Evolutionary conservation across 495 filamentous ascomycete species (phyloP).

Genomic region (Tricharina praecox): DNA sequence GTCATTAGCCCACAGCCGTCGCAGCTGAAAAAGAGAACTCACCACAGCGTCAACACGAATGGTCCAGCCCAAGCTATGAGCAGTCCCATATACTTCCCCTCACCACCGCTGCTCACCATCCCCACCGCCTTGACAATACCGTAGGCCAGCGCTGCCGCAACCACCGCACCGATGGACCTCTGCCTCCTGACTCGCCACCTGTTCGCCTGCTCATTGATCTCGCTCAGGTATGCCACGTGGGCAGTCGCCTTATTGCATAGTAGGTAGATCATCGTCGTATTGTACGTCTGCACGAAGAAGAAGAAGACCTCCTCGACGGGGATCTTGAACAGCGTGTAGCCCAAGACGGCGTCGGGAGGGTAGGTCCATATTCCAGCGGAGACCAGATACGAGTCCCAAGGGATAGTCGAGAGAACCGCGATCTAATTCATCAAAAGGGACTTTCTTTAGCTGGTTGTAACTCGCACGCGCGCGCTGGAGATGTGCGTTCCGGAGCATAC

Average conservation of each 20-base stretch:
- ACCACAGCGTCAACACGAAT: slow-evolving; percentile 45
- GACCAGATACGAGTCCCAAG: slow-evolving; percentile 58
- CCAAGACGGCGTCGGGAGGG: slow-evolving; percentile 40
- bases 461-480: not conserved
- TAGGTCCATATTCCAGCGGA: slow-evolving; percentile 49
- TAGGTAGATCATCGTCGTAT: slow-evolving; percentile 46
- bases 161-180: not conserved
- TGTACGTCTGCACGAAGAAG: slow-evolving; percentile 60
- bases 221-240: slow-evolving; percentile 37
- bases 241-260: slow-evolving; percentile 46
- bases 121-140: slow-evolving; percentile 15
- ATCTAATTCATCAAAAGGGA: too few relatives aligned
- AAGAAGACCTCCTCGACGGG: slow-evolving; percentile 56
- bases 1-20: not conserved
- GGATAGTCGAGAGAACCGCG: slow-evolving; percentile 44
- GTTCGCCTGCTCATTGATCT: slow-evolving; percentile 4
- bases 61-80: slow-evolving; percentile 50
- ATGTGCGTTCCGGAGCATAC: slow-evolving; percentile 25
- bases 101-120: slow-evolving; percentile 23
- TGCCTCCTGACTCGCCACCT: slow-evolving; percentile 9
- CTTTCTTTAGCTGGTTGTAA: slow-evolving; percentile 1
- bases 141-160: not conserved
- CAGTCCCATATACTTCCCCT: slow-evolving; percentile 45
- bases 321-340: slow-evolving; percentile 39
- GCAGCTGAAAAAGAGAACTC: not conserved